These are phyloP conservation scores for Paraleonurus japonicus DNA, from an alignment of 257 asterid species.

Conservation along the genomic window DNA sequence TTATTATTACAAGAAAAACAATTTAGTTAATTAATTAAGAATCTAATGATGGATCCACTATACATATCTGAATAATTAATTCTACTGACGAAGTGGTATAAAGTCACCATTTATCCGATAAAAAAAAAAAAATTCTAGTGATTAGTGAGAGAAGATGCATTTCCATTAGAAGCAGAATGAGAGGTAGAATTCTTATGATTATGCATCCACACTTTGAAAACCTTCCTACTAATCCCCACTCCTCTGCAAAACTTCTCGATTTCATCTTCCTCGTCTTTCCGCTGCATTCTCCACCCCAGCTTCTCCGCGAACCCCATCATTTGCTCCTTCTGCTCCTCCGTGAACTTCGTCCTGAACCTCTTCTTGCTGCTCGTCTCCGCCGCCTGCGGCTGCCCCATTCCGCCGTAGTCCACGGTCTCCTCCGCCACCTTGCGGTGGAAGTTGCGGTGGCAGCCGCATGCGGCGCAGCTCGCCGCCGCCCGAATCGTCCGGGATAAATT, in stretches of 20 bases:
- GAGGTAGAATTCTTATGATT: slow-evolving; percentile 54
- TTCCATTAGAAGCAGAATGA: slow-evolving; percentile 35
- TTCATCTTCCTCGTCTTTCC: slow-evolving; percentile 60
- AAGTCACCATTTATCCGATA: too few species aligned
- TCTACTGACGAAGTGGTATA: too few species aligned
- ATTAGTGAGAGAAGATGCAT: slow-evolving; percentile 58
- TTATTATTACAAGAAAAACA: neutral
- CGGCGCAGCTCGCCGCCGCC: slow-evolving; percentile 42
- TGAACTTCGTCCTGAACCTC: slow-evolving; percentile 65
- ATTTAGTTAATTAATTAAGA: neutral
- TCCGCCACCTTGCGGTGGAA: slow-evolving; percentile 49
- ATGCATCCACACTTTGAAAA: slow-evolving; percentile 85
- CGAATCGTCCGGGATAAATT: slow-evolving; percentile 42
- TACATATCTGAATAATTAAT: neutral
- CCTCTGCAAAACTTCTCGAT: slow-evolving; percentile 65
- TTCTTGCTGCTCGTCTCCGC: slow-evolving; percentile 48
- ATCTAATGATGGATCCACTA: neutral
- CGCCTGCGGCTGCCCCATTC: slow-evolving; percentile 13
- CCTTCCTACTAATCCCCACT: slow-evolving; percentile 63
- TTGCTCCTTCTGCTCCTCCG: slow-evolving; percentile 63
- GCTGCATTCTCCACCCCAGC: slow-evolving; percentile 64
- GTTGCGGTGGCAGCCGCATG: slow-evolving; percentile 83
- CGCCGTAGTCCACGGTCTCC: slow-evolving; percentile 23
- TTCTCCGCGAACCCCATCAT: slow-evolving; percentile 70
- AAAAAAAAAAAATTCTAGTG: too few species aligned